Evolutionary conservation across 2,329 filamentous ascomycete genomes (phyloP).

Genomic region (Knoxdaviesia capensis): DNA sequence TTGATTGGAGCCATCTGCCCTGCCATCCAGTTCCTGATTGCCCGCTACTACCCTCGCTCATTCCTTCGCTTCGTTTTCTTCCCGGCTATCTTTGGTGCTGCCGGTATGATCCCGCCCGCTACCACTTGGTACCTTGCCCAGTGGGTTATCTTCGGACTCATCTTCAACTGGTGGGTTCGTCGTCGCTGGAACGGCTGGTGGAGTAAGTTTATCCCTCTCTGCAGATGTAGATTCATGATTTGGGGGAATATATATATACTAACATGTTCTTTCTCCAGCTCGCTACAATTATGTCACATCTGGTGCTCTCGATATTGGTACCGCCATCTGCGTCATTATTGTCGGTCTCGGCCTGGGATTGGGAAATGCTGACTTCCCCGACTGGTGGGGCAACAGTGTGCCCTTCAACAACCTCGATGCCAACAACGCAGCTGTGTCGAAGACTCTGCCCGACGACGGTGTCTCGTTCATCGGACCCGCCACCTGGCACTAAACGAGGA

Average conservation of each 20-base stretch:
- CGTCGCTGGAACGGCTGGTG: constrained; percentile 32
- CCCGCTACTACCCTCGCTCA: constrained; percentile 23
- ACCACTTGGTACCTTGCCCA: constrained; percentile 33
- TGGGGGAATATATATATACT: neutral
- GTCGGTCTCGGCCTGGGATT: constrained; percentile 25
- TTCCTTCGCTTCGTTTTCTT: constrained; percentile 27
- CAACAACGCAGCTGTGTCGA: constrained; percentile 10
- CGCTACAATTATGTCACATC: constrained; percentile 40
- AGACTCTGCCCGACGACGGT: constrained; percentile 9
- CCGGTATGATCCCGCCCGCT: constrained; percentile 29
- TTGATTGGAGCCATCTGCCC: constrained; percentile 28
- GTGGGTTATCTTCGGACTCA: constrained; percentile 31
- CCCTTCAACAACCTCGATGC: constrained; percentile 13
- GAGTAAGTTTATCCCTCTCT: constrained; percentile 12
- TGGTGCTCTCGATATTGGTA: constrained; percentile 36
- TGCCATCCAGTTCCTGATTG: constrained; percentile 24
- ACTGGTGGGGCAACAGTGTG: constrained; percentile 29
- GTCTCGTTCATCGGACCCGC: constrained; percentile 10
- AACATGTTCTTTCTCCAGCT: constrained; percentile 7
- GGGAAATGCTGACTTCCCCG: constrained; percentile 20
- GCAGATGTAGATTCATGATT: too few species aligned
- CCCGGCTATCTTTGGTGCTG: constrained; percentile 31
- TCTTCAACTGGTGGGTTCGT: constrained; percentile 34
- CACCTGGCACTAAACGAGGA: constrained; percentile 7
- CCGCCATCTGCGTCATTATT: constrained; percentile 34